phyloP scores from a whole-genome alignment of 2,329 filamentous ascomycete species.

The Pseudopyrenochaeta lycopersici region DNA sequence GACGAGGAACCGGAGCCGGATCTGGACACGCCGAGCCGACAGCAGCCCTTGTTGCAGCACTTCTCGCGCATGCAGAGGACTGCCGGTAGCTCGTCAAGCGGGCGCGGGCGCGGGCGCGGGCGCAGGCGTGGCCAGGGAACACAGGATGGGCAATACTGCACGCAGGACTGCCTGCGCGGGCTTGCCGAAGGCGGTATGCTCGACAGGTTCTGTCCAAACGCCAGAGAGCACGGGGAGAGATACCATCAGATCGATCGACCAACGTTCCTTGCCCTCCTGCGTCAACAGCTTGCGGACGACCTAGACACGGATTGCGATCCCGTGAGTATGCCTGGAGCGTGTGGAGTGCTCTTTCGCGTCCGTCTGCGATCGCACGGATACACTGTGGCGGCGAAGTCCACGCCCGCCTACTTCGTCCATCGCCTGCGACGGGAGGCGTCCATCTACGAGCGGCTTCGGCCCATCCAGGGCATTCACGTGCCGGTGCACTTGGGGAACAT shows the following conservation, averaged over 20 bases:
- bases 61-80: too few species aligned
- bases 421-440: constrained; percentile 22
- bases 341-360: constrained; percentile 54
- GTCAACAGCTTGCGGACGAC: constrained; percentile 26
- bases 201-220: constrained; percentile 47
- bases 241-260: constrained; percentile 41
- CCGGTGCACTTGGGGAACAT: constrained; percentile 35
- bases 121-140: constrained; percentile 1
- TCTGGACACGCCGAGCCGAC: constrained; percentile 6
- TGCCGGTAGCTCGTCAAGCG: neutral
- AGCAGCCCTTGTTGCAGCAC: neutral
- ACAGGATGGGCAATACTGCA: constrained; percentile 22
- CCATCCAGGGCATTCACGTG: constrained; percentile 30
- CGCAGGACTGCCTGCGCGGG: constrained; percentile 20
- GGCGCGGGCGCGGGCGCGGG: neutral
- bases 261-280: constrained; percentile 41
- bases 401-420: constrained; percentile 23
- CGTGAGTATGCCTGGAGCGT: constrained; percentile 43
- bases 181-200: constrained; percentile 20
- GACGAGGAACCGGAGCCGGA: constrained; percentile 12
- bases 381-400: constrained; percentile 56
- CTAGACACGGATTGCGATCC: constrained; percentile 30
- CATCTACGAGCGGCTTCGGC: constrained; percentile 26
- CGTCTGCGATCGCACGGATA: constrained; percentile 55
- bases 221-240: constrained; percentile 38